Percentiles rank a stretch among this genome's conserved stretches.
phyloP scores from a whole-genome alignment of 345 rosid species.

The Eucalyptus urophylla region DNA sequence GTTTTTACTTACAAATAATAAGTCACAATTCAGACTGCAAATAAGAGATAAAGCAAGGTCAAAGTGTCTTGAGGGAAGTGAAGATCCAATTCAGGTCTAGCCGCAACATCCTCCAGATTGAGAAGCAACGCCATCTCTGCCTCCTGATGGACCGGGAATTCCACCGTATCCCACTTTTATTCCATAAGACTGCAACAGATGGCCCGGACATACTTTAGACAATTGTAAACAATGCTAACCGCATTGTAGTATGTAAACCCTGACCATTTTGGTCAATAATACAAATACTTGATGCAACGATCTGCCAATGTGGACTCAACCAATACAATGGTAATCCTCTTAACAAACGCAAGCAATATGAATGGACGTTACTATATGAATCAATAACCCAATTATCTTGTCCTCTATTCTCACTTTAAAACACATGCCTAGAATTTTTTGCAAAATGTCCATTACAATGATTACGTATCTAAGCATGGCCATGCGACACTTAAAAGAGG shows the following conservation, averaged over 20 bases:
- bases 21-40: neutral
- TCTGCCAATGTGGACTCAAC: neutral
- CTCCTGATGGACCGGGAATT: constrained; percentile 90
- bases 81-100: constrained; percentile 11
- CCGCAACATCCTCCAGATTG: constrained; percentile 90
- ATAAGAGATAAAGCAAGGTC: neutral
- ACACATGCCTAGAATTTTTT: neutral
- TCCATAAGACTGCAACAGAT: constrained; percentile 62
- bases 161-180: constrained; percentile 97
- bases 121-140: constrained; percentile 71
- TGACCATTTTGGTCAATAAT: neutral
- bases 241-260: neutral
- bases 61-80: neutral
- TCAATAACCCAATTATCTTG: neutral
- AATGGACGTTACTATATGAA: neutral
- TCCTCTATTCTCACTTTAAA: neutral
- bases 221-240: neutral
- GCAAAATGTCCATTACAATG: neutral
- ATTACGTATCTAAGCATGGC: neutral
- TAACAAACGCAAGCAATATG: neutral
- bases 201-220: neutral
- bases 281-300: neutral
- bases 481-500: neutral
- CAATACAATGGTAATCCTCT: neutral
- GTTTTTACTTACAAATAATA: neutral